Evolutionary conservation across 495 filamentous ascomycete genomes (phyloP).

Genomic region (Melanomma pulvis-pyrius): DNA sequence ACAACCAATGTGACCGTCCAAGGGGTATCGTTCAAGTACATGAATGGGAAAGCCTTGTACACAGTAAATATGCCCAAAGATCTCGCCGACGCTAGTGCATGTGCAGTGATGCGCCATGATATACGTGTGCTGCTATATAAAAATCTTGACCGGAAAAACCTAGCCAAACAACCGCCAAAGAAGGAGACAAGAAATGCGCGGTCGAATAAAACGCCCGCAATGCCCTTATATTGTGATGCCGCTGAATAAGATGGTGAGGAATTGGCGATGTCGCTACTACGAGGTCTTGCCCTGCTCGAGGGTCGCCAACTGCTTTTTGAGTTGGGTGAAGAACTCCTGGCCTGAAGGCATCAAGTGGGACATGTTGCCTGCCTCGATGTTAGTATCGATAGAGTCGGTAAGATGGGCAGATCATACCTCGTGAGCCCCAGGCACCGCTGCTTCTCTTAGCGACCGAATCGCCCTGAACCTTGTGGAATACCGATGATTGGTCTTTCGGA

Average conservation of each 20-base stretch:
- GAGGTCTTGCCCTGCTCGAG: constrained; percentile 29
- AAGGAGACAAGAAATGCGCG: constrained; percentile 4
- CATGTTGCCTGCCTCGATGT: constrained; percentile 30
- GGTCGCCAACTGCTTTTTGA: constrained; percentile 27
- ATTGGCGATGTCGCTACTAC: not conserved
- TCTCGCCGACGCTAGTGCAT: constrained; percentile 24
- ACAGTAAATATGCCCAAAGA: constrained; percentile 9
- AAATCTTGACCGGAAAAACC: not conserved
- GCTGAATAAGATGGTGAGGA: constrained; percentile 22
- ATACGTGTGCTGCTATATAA: constrained; percentile 11
- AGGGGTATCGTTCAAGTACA: constrained; percentile 27
- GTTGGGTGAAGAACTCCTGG: constrained; percentile 38
- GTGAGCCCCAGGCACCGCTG: constrained; percentile 36
- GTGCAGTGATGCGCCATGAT: constrained; percentile 10
- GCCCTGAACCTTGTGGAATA: constrained; percentile 35
- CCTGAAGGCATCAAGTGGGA: constrained; percentile 36
- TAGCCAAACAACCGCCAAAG: constrained; percentile 8
- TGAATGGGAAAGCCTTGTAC: not conserved
- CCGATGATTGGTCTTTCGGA: constrained; percentile 27
- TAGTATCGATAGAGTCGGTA: not conserved
- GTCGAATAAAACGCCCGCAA: constrained; percentile 26
- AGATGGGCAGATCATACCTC: constrained; percentile 20
- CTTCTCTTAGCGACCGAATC: constrained; percentile 36
- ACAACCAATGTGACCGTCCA: not conserved
- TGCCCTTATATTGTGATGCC: constrained; percentile 28